Base-by-base conservation (phyloP, 2,329 filamentous ascomycete species). In the Aspergillus ochraceoroseus region DNA sequence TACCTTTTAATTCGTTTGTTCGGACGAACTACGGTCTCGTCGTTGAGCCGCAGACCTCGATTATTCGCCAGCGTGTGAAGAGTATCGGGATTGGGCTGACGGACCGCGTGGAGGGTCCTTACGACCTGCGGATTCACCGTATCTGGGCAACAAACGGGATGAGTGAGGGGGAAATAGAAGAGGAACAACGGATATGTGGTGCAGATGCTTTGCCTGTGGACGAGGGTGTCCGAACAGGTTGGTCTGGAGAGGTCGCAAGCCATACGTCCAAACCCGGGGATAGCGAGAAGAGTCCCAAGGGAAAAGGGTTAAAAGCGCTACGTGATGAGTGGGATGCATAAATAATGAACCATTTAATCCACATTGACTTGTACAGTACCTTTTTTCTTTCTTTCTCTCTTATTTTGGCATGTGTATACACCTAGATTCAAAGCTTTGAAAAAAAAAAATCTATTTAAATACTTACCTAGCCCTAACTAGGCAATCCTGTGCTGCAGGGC, bases 1-100 rank as follows among this genome's bases (percentile, higher is more conserved):
- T 98, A 49, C 85, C 84, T 47, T 92, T 89, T 76, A 83, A 82
- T 54, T 87, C 94, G 51, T 96, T 98, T 66, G 90, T 98, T 44
- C 76, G 92, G 48, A 98, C 92, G 9, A 96, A 95, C 60, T 80
- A 94, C 58, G 92, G 92, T 5, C 80, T 86, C 55, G 87, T 94
- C 1, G 82, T 95, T 4, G 89, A 96, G 69, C 92, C 92, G 20
- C 90, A 96, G 71, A 82, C 83, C 8, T 88, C 94, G 63, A 82
- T 98, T 66, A 68, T 95, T 61, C 79, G 84, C 47, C 85, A 94
- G 56, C 89, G 87, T 64, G 82, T 98, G 19, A 77, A 80, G 58
- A 94, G 82, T 18, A 72, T 98, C 13, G 92, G 92, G 1, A 80
- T 96, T 42, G 87, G 88, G 4, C 65, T 95, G 57, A 95, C 88